phyloP scores from a whole-genome alignment of 352 stramenopile genomes.

The Phytophthora syringae region DNA sequence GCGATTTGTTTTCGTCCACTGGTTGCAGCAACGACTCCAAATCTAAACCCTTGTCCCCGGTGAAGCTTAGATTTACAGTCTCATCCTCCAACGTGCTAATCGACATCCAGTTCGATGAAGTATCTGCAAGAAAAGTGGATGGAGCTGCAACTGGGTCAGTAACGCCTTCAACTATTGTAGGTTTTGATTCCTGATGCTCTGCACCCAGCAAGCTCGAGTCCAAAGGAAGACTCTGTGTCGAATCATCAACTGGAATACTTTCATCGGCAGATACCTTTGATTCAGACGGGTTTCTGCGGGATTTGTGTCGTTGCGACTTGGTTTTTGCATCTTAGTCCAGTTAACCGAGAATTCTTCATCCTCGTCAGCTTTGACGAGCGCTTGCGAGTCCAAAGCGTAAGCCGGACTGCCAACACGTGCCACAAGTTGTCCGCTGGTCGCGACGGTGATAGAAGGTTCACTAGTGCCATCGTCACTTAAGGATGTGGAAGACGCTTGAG shows the following conservation, averaged over 20 bases:
- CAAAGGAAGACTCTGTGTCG: slow-evolving; percentile 6
- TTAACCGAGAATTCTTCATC: slow-evolving; percentile 56
- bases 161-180: background rate
- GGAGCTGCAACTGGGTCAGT: background rate
- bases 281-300: slow-evolving; percentile 1
- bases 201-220: slow-evolving; percentile 1
- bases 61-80: slow-evolving; percentile 9
- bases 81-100: slow-evolving; percentile 14
- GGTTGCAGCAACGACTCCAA: slow-evolving; percentile 5
- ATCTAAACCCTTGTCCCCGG: slow-evolving; percentile 10
- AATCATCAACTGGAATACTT: slow-evolving; percentile 1
- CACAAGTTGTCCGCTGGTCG: slow-evolving; percentile 1
- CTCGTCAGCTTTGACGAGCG: slow-evolving; percentile 20
- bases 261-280: slow-evolving; percentile 7
- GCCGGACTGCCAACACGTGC: background rate
- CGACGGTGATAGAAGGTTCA: background rate
- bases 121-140: slow-evolving; percentile 17
- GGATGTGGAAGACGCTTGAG: slow-evolving; percentile 11
- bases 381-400: slow-evolving; percentile 1
- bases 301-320: slow-evolving; percentile 32
- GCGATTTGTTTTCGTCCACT: slow-evolving; percentile 2
- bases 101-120: slow-evolving; percentile 38
- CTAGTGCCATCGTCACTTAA: slow-evolving; percentile 9
- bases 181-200: slow-evolving; percentile 1
- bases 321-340: slow-evolving; percentile 47